phyloP scores from a whole-genome alignment of 1,284 basidiomycete species.

The Tylopilus sp. region DNA sequence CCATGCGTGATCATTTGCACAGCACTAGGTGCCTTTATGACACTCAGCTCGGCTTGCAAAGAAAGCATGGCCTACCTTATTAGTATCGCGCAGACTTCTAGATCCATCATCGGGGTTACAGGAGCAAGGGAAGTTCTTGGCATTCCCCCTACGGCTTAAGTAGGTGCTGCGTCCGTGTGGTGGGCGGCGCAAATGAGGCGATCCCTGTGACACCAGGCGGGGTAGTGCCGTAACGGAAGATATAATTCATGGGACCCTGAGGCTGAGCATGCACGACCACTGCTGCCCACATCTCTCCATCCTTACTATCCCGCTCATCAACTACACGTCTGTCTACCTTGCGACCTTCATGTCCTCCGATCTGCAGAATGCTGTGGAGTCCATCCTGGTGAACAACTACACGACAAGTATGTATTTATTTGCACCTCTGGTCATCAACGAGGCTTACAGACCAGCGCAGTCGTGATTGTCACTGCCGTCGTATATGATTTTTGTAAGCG shows the following conservation, averaged over 20 bases:
- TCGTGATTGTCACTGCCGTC: background rate
- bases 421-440: too few species aligned
- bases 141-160: background rate
- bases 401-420: background rate
- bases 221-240: background rate
- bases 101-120: background rate
- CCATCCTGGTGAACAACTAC: background rate
- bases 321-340: background rate
- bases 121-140: background rate
- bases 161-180: too few species aligned
- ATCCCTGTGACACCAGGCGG: too few species aligned
- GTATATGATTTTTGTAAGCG: conserved; percentile 19
- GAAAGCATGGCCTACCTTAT: too few species aligned
- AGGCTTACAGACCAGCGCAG: background rate
- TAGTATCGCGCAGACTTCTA: too few species aligned
- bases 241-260: background rate
- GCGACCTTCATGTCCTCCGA: conserved; percentile 3
- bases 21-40: too few species aligned
- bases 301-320: background rate
- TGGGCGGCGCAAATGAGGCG: background rate
- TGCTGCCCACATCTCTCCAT: background rate
- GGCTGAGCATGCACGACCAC: background rate
- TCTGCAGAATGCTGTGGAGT: background rate
- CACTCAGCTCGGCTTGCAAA: too few species aligned
- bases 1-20: too few species aligned